Evolutionary conservation across 139 green algal genomes (phyloP).

Genomic region (Haematococcus lacustris): DNA sequence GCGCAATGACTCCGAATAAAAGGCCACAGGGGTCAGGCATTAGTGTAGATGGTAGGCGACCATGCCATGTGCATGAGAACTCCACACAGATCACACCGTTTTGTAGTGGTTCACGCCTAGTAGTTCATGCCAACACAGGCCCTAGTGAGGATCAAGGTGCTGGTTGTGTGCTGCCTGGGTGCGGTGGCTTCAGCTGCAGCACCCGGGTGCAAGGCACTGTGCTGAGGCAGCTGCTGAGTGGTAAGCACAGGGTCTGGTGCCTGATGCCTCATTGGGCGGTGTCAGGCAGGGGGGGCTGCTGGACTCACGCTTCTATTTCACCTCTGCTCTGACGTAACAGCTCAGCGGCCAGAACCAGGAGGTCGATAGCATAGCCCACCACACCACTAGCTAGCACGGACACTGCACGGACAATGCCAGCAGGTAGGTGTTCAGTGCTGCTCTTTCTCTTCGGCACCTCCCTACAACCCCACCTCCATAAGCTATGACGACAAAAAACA

Average conservation of each 20-base stretch:
- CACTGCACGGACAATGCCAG: neutral
- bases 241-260: neutral
- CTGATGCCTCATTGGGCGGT: neutral
- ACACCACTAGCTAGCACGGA: neutral
- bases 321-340: neutral
- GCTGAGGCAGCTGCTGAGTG: neutral
- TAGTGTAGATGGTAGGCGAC: too few species aligned
- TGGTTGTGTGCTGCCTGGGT: neutral
- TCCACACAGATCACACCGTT: too few species aligned
- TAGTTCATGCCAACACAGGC: too few species aligned
- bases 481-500: neutral
- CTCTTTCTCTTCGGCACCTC: too few species aligned
- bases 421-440: neutral
- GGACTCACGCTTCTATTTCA: neutral
- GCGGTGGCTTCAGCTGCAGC: neutral
- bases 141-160: neutral
- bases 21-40: too few species aligned
- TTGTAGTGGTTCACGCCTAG: too few species aligned
- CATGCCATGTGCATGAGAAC: too few species aligned
- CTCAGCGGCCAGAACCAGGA: neutral
- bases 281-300: neutral
- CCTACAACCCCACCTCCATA: too few species aligned
- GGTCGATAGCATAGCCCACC: neutral
- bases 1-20: too few species aligned
- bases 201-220: too few species aligned